Base-by-base conservation (phyloP, 2,329 filamentous ascomycete genomes). In the Diaporthe ampelina region DNA sequence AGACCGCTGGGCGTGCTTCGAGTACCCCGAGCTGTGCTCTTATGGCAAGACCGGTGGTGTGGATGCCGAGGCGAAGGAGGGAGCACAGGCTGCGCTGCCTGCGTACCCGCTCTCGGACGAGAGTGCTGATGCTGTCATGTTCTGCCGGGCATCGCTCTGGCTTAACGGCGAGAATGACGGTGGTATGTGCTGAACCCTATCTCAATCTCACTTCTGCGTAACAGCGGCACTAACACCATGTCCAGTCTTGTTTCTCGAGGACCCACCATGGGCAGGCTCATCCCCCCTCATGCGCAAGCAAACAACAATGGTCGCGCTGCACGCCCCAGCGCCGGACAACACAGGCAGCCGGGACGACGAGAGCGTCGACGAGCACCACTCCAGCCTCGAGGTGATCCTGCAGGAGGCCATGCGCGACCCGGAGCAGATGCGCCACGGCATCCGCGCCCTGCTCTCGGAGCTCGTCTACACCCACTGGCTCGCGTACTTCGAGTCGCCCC, bases 111-210 rank as follows among this genome's bases (percentile, higher is more conserved):
- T 50, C 35, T 79, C 79, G 0, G 57, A 67, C 9, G 67, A 74
- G 10, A 81, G 78, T 4, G 77, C 78, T 9, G 7, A 73, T 4
- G 77, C 76, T 3, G 80, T 77, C 4, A 71, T 81, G n/a, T 82
- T 85, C 45, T 82, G 81, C 26, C 81, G 79, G 7, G 82, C 78
- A 9, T 83, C 82, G 32, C 61, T 84, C 17, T 85, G 84, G 83
- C 73, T 77, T 15, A 75, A 77, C 4, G 72, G 74, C 0, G 78
- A 77, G 65, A 79, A 78, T 13, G 75, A 80, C 21, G 80, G 84
- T 10, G 81, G 74, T 74, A 29, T 29, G 29, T 29, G n/a, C n/a
- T n/a, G n/a, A n/a, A n/a, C n/a, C n/a, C n/a, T n/a, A n/a, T n/a
- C n/a, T n/a, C n/a, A n/a, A n/a, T n/a, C n/a, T n/a, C n/a, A n/a